A percentile compares a stretch with the other conserved stretches of the same genome.
Evolutionary conservation across 75 land plant species (phyloP).

Genomic region (Selaginella tamariscina): DNA sequence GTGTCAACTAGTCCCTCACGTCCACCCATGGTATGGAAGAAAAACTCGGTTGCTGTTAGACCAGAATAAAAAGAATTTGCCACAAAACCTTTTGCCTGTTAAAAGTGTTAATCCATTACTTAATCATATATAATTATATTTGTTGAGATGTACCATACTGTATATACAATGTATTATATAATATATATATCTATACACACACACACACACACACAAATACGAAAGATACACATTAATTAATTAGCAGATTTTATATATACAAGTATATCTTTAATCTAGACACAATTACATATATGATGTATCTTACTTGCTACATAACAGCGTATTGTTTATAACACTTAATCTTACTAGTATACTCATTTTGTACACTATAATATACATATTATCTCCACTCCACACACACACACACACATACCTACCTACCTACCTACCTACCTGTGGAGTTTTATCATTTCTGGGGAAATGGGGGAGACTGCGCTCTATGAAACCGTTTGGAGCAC

Average conservation of each 20-base stretch:
- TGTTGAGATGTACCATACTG: not conserved
- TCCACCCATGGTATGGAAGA: constrained; percentile 98
- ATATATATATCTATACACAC: not conserved
- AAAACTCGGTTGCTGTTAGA: constrained; percentile 82
- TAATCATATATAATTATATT: constrained; percentile 9
- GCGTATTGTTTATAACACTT: too few species aligned
- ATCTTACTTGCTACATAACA: too few species aligned
- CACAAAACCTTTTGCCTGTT: constrained; percentile 95
- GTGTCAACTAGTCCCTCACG: constrained; percentile 98
- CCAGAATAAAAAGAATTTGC: constrained; percentile 91
- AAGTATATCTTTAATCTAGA: too few species aligned
- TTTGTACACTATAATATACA: too few species aligned
- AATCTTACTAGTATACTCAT: too few species aligned
- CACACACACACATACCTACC: too few species aligned
- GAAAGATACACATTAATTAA: constrained; percentile 2
- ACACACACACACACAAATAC: constrained; percentile 7
- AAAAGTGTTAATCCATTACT: not conserved
- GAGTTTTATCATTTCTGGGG: constrained; percentile 51
- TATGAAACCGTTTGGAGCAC: constrained; percentile 91
- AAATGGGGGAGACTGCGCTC: constrained; percentile 90
- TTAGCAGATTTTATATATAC: not conserved
- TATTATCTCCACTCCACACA: too few species aligned
- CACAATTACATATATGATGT: too few species aligned
- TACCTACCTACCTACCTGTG: constrained; percentile 29
- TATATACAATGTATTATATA: not conserved